Evolutionary conservation across 164 flowering plant species (phyloP).

Genomic region (Umbellularia californica): DNA sequence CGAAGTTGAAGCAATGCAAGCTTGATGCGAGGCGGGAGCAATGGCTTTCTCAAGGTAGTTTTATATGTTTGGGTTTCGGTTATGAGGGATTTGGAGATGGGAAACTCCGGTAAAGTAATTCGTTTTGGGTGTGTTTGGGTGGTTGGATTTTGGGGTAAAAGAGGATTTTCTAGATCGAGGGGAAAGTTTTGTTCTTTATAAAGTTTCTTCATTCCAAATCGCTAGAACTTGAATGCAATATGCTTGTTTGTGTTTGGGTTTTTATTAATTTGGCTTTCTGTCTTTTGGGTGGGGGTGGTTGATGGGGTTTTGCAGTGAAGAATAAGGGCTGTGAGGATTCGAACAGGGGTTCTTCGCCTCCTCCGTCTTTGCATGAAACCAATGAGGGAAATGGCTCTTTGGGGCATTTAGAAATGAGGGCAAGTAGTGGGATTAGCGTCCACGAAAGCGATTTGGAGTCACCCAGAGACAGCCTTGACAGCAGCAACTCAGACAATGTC

Average conservation of each 20-base stretch:
- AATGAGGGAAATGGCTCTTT: constrained; percentile 15
- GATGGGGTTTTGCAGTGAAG: constrained; percentile 21
- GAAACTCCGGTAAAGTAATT: not conserved
- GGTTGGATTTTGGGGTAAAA: not conserved
- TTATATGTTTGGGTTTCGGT: not conserved
- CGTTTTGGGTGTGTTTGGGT: not conserved
- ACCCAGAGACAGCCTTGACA: constrained; percentile 41
- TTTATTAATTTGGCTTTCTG: not conserved
- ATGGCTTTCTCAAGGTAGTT: constrained; percentile 29
- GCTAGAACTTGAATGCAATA: not conserved
- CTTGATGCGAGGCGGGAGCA: constrained; percentile 85
- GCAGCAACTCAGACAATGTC: constrained; percentile 37
- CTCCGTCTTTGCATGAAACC: constrained; percentile 7
- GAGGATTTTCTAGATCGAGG: not conserved
- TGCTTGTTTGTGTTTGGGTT: not conserved
- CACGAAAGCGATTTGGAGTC: constrained; percentile 58
- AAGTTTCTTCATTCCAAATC: not conserved
- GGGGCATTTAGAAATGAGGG: constrained; percentile 34
- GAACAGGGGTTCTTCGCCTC: constrained; percentile 20
- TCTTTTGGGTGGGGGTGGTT: not conserved
- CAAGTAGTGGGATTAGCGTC: constrained; percentile 22
- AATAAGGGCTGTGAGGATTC: constrained; percentile 50
- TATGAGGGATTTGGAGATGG: not conserved
- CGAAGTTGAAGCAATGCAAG: constrained; percentile 86
- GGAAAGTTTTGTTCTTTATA: not conserved